These are phyloP conservation scores for Diaporthe sp. DNA, from an alignment of 2,329 filamentous ascomycete genomes.

Conservation along the genomic window DNA sequence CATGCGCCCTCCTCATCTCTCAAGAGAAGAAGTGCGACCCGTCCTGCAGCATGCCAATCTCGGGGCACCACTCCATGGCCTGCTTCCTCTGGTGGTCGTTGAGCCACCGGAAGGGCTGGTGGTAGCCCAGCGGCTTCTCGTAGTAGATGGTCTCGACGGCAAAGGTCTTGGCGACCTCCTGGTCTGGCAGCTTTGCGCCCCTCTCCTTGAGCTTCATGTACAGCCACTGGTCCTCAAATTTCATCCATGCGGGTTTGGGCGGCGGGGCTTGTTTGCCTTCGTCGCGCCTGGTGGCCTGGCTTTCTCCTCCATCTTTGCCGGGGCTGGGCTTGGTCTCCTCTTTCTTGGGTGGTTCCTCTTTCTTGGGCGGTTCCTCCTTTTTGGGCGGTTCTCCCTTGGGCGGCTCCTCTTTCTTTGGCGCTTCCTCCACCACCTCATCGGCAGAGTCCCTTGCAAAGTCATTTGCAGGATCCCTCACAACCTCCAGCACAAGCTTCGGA, in stretches of 20 bases:
- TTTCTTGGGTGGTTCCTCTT: too few relatives aligned
- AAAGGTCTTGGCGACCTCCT: conserved; percentile 39
- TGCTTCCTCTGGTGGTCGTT: conserved; percentile 37
- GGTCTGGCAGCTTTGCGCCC: conserved; percentile 37
- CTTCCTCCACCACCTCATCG: not conserved
- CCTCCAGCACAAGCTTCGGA: conserved; percentile 39
- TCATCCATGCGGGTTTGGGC: conserved; percentile 13
- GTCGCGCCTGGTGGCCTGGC: not conserved
- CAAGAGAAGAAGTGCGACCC: conserved; percentile 28
- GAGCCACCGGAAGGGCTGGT: conserved; percentile 40
- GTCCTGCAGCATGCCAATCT: conserved; percentile 39
- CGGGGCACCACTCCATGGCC: conserved; percentile 45
- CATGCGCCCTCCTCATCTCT: not conserved
- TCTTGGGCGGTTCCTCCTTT: not conserved
- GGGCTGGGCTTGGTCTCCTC: not conserved
- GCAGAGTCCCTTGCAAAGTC: conserved; percentile 23
- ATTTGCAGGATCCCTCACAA: conserved; percentile 33
- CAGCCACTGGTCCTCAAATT: conserved; percentile 44
- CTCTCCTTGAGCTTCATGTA: conserved; percentile 46
- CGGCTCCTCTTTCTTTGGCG: not conserved
- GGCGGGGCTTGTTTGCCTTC: not conserved
- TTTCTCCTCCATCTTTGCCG: too few relatives aligned
- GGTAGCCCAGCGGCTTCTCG: conserved; percentile 41
- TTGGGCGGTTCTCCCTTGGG: not conserved
- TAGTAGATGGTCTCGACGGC: conserved; percentile 41